Percentiles rank a stretch among this genome's conserved stretches.
Conservation (phyloP, 331 rosid species). For the Pyrus hybrid region DNA sequence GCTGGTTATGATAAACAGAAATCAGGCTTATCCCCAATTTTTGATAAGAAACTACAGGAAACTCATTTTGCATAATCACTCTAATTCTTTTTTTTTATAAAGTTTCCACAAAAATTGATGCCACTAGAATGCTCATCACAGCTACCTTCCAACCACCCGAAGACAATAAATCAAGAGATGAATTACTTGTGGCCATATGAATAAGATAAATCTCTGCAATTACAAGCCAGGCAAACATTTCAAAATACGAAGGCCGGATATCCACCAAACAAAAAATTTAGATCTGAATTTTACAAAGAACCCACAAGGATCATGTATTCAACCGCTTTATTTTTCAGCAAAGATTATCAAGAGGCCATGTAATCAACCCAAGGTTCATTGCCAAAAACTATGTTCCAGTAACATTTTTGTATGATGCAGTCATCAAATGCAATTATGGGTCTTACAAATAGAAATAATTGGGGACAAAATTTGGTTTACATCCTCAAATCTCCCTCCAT, state of each 20-base stretch:
- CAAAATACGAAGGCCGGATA: neutral
- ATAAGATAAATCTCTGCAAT: too few species aligned
- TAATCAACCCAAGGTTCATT: neutral
- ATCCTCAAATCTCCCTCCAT: neutral
- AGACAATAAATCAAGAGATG: too few species aligned
- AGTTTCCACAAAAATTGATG: neutral
- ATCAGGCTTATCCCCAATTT: neutral
- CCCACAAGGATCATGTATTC: neutral
- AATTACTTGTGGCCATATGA: too few species aligned
- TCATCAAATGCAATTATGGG: neutral
- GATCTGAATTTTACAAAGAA: neutral
- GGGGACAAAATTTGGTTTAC: neutral
- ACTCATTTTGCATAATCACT: neutral
- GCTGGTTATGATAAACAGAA: neutral
- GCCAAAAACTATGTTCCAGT: neutral
- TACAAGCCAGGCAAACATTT: too few species aligned
- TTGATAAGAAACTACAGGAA: neutral
- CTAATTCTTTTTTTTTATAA: neutral
- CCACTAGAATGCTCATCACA: neutral
- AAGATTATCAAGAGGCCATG: neutral
- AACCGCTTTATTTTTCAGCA: neutral
- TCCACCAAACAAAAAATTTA: neutral
- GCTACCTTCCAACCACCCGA: too few species aligned
- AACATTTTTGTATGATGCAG: neutral
- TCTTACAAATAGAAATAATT: neutral